Base-by-base conservation (phyloP, 768 basidiomycete species). In the Mycena rebaudengoi region DNA sequence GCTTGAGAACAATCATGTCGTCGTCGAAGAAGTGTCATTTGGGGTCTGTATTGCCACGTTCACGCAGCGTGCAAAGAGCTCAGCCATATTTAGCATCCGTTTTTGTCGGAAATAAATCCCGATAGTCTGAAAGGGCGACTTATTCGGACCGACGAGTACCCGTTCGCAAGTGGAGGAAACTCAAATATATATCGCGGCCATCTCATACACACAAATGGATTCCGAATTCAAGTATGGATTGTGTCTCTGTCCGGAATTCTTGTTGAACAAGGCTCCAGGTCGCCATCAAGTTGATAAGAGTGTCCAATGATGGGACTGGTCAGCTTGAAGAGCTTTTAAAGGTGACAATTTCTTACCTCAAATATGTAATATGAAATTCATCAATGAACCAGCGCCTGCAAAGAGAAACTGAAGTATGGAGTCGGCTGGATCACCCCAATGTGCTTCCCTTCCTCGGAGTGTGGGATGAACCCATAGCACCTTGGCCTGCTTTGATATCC, bases 381-480 rank as follows among this genome's bases (percentile, higher is more conserved):
- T 7, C 26, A n/a, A n/a, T n/a, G n/a, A n/a, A n/a, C n/a, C 35
- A 66, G 66, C 50, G 43, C 5, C 33, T 68, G 23, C 32, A 26
- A 28, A 33, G 63, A 25, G 65, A 67, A 39, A 44, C 40, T 18
- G 29, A 64, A 8, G 43, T 64, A 6, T 69, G 68, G 68, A 44
- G 21, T 28, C 23, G 23, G 14, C 45, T 69, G 18, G 18, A 30
- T 14, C 68, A 69, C 37, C n/a, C 18, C 18, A 67, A 69, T n/a
- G 29, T 69, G 13, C 28, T 62, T 6, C 67, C 64, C 14, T 61
- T 70, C 23, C 33, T 65, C 35, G 69, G 67, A 4, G 41, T 70
- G 7, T 56, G 61, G 20, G 35, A 43, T 14, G 62, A 52, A n/a
- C n/a, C n/a, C 33, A 14, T 58, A 26, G 54, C 53, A 13, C 60